Conservation (phyloP, 768 basidiomycete species). For the Russula vinacea region DNA sequence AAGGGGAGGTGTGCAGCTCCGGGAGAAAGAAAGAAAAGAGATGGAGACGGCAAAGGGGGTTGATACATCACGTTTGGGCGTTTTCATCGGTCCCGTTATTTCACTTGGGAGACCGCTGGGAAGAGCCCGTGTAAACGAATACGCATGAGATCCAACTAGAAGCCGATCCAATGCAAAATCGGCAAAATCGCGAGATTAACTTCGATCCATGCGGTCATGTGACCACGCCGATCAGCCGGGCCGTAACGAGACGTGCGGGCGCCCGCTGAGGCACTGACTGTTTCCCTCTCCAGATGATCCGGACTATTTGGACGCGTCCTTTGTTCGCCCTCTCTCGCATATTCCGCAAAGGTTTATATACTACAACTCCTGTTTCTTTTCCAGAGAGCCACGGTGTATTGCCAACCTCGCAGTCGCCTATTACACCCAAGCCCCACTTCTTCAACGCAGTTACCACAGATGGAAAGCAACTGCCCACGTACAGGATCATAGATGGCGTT, state of each 20-base stretch:
- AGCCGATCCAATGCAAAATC: not conserved
- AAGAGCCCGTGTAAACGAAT: not conserved
- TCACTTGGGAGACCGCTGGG: not conserved
- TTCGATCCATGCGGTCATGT: not conserved
- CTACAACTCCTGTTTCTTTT: slow-evolving; percentile 27
- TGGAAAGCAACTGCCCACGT: slow-evolving; percentile 73
- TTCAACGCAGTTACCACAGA: slow-evolving; percentile 72
- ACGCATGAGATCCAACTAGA: not conserved
- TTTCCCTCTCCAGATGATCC: slow-evolving; percentile 28
- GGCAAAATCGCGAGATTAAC: not conserved
- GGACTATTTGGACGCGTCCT: slow-evolving; percentile 10
- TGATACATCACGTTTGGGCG: not conserved
- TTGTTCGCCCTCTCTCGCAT: slow-evolving; percentile 7
- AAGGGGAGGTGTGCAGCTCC: not conserved
- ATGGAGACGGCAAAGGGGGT: not conserved
- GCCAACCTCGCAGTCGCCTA: slow-evolving; percentile 52
- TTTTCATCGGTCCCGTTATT: not conserved
- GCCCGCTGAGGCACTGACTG: not conserved
- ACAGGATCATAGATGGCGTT: slow-evolving; percentile 77
- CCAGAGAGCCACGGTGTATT: slow-evolving; percentile 37
- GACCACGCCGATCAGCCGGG: not conserved
- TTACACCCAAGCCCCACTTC: slow-evolving; percentile 68
- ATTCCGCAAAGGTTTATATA: slow-evolving; percentile 28
- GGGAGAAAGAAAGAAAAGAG: slow-evolving; percentile 1
- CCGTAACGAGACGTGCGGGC: slow-evolving; percentile 3